A percentile compares a stretch with the other conserved stretches of the same genome.
These are phyloP conservation scores for Colletotrichum somersetense DNA, from an alignment of 2,329 filamentous ascomycete species.

Conservation along the genomic window DNA sequence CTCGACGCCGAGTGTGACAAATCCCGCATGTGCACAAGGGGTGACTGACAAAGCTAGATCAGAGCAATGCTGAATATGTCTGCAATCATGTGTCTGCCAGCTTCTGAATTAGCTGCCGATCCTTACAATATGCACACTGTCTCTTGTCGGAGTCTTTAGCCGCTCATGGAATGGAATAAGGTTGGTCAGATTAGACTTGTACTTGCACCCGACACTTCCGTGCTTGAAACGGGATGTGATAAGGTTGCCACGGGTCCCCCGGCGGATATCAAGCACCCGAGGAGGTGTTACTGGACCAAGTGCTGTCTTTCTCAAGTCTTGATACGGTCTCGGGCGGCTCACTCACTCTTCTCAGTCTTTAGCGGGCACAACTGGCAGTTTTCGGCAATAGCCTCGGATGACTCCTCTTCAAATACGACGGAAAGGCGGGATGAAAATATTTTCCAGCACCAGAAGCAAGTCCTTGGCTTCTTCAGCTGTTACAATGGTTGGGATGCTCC, in stretches of 20 bases:
- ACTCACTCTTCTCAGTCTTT: not conserved
- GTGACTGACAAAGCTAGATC: not conserved
- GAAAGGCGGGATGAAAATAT: too few relatives aligned
- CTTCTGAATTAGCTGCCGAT: not conserved
- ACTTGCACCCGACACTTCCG: too few relatives aligned
- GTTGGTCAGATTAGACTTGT: not conserved
- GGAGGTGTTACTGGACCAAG: not conserved
- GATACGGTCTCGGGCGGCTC: not conserved
- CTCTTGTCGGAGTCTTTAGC: not conserved
- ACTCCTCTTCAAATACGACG: too few relatives aligned
- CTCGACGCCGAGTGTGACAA: not conserved
- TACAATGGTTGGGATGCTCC: constrained; percentile 1
- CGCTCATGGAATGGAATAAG: not conserved
- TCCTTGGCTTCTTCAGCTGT: not conserved
- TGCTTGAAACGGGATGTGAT: not conserved
- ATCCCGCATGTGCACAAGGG: not conserved
- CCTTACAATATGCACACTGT: not conserved
- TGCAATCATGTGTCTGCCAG: not conserved
- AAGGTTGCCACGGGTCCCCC: too few relatives aligned
- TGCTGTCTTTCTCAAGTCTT: not conserved
- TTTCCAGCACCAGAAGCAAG: not conserved
- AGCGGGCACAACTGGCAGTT: not conserved
- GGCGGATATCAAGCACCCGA: too few relatives aligned
- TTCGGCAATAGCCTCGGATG: not conserved
- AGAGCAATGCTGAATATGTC: not conserved